phyloP scores from a whole-genome alignment of 495 filamentous ascomycete species.

The Podospora australis region DNA sequence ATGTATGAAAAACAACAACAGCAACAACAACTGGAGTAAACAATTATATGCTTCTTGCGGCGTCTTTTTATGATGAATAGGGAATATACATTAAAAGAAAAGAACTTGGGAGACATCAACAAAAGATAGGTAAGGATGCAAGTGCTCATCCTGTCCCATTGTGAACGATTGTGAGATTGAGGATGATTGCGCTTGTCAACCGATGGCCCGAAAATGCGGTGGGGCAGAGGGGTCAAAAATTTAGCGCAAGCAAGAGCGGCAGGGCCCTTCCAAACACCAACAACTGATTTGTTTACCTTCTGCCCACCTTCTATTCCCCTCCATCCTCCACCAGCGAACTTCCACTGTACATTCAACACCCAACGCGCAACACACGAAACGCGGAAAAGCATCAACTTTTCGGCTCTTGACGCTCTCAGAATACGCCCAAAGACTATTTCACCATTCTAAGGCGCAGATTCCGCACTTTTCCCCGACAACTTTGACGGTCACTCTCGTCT shows the following conservation, averaged over 20 bases:
- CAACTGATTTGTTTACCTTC: constrained; percentile 20
- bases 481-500: not conserved
- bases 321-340: constrained; percentile 5
- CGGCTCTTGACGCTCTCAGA: not conserved
- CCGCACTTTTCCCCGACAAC: not conserved
- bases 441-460: no score
- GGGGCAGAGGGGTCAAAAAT: constrained; percentile 9
- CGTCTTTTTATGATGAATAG: no score
- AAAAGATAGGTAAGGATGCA: no score
- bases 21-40: no score
- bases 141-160: no score
- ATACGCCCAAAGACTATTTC: no score
- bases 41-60: no score
- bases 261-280: constrained; percentile 5
- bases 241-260: constrained; percentile 11
- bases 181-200: no score
- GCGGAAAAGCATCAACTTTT: not conserved
- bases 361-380: not conserved
- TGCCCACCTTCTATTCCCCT: constrained; percentile 8
- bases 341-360: constrained; percentile 2
- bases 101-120: no score
- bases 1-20: no score
- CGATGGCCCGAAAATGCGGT: constrained; percentile 6
- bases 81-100: no score
- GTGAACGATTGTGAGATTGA: no score